Base-by-base conservation (phyloP, 352 stramenopile genomes). In the Halophytophthora batemanensis region DNA sequence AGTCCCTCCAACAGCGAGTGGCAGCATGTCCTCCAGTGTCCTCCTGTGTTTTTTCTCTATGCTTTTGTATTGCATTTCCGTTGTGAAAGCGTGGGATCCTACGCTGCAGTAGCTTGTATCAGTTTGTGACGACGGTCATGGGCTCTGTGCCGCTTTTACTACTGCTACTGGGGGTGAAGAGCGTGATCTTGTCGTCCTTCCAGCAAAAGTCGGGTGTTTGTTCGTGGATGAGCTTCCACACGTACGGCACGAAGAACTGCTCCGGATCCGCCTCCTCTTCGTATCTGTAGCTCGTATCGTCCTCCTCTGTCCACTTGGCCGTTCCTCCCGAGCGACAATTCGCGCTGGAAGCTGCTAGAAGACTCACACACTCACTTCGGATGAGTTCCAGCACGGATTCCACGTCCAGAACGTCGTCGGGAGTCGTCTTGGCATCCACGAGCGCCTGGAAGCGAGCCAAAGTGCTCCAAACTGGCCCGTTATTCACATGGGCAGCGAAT, bases 131-230 rank as follows among this genome's bases (percentile, higher is more conserved):
- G 17, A 70, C 40, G 19, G 43, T 55, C 10, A 31, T 66, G 2
- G 42, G 43, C 21, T 47, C 52, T 2, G 38, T 45, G 37, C 29
- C 25, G 25, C 4, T 58, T 12, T 43, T 34, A n/a, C 46, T 69
- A 4, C 33, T 60, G 17, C 42, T 34, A 17, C 46, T 69, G 6
- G 73, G 64, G 25, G 71, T 50, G 23, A 90, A 90, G 35, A 90
- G 77, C 40, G 80, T 90, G 62, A 89, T 87, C 61, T 90, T 90
- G 45, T 89, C 77, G 6, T 68, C 61, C 44, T 84, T 87, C 82
- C 82, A 93, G 58, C 73, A 81, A 37, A 90, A 87, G 18, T 93
- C 82, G 5, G 77, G 72, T 21, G 82, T 90, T 50, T 86, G 69
- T 48, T 88, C 75, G 36, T 75, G 81, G 12, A 90, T 71, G 33